A percentile compares a stretch with the other conserved stretches of the same genome.
Conservation (phyloP, 441 rosid species). For the Populus hybrid region DNA sequence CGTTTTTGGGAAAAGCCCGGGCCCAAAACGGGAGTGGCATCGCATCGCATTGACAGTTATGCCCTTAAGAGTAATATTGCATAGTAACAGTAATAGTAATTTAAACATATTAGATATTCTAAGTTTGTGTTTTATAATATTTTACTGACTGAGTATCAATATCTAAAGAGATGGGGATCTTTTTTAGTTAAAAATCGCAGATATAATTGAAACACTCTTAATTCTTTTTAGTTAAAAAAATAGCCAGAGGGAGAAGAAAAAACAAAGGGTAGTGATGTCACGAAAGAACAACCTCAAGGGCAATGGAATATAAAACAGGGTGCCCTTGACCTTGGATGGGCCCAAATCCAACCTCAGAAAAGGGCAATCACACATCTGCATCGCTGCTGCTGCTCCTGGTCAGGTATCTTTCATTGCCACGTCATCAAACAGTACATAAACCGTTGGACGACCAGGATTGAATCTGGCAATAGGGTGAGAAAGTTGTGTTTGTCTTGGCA, state of each 20-base stretch:
- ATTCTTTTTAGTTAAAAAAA: too few species aligned
- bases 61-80: background rate
- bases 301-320: background rate
- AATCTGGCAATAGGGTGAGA: background rate
- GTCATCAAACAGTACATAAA: background rate
- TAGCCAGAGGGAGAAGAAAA: background rate
- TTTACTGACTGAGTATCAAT: too few species aligned
- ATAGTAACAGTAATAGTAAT: too few species aligned
- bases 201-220: too few species aligned
- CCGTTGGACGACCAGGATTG: background rate
- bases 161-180: too few species aligned
- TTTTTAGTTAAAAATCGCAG: too few species aligned
- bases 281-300: background rate
- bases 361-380: background rate
- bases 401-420: background rate
- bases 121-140: too few species aligned
- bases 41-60: background rate
- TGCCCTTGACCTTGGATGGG: background rate
- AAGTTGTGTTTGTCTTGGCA: background rate
- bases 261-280: background rate
- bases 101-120: too few species aligned
- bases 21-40: background rate
- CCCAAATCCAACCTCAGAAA: background rate
- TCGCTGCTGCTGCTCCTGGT: background rate
- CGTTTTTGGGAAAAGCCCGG: background rate